Conservation (phyloP, 2,329 filamentous ascomycete genomes). For the Talaromyces sp. region DNA sequence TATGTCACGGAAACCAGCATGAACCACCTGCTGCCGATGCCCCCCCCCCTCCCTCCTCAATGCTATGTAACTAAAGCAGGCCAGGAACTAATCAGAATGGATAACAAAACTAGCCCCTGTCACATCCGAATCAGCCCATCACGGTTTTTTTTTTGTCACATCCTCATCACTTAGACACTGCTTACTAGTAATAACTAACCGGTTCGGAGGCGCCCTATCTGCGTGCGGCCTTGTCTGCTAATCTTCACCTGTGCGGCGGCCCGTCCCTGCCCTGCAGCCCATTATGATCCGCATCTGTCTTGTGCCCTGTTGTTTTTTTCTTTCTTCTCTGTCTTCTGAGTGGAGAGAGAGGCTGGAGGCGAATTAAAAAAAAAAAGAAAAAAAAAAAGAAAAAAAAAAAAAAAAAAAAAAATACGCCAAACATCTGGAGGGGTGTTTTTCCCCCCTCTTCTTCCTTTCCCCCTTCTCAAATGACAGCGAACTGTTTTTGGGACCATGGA, state of each 20-base stretch:
- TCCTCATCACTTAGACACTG: background rate
- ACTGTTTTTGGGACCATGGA: background rate
- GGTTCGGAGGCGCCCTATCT: constrained; percentile 33
- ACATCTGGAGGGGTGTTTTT: constrained; percentile 24
- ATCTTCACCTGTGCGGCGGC: constrained; percentile 35
- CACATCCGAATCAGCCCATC: constrained; percentile 6
- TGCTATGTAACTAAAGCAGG: background rate
- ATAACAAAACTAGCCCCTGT: constrained; percentile 2
- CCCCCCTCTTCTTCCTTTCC: background rate
- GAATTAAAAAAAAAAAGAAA: constrained; percentile 2
- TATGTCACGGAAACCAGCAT: background rate
- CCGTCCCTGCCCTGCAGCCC: constrained; percentile 43
- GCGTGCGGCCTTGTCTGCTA: constrained; percentile 24
- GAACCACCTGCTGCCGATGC: background rate
- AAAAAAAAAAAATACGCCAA: constrained; percentile 3
- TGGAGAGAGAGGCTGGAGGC: background rate
- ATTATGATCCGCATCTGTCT: constrained; percentile 34
- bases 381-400: constrained; percentile 16
- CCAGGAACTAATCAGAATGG: background rate
- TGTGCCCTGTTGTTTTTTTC: constrained; percentile 17
- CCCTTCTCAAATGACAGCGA: background rate
- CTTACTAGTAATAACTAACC: constrained; percentile 14
- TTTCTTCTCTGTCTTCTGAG: background rate
- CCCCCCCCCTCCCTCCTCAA: background rate
- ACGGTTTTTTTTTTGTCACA: background rate